These are phyloP conservation scores for Catenaria anguillulae DNA, from an alignment of 371 early-diverging fungal genomes.

Conservation along the genomic window DNA sequence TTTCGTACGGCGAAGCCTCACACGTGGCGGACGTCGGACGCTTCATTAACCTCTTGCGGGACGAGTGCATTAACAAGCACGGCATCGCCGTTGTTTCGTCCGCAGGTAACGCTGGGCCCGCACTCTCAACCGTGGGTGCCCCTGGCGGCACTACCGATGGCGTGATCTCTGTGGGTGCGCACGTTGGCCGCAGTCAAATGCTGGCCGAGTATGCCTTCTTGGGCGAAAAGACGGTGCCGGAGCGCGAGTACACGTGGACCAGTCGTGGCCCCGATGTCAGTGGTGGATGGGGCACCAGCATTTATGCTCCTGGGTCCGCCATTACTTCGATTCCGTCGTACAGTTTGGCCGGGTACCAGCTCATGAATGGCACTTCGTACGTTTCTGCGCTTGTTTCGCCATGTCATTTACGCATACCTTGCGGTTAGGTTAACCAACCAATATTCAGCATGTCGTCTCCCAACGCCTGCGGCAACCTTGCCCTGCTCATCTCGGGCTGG, in stretches of 20 bases:
- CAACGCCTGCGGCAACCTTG: slow-evolving; percentile 71
- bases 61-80: slow-evolving; percentile 65
- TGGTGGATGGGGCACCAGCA: slow-evolving; percentile 64
- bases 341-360: slow-evolving; percentile 48
- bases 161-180: slow-evolving; percentile 83
- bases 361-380: slow-evolving; percentile 90
- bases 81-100: slow-evolving; percentile 74
- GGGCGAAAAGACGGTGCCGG: slow-evolving; percentile 45
- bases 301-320: slow-evolving; percentile 87
- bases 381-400: too few relatives aligned
- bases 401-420: slow-evolving; percentile 29
- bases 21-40: slow-evolving; percentile 56
- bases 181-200: slow-evolving; percentile 71
- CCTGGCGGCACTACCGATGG: slow-evolving; percentile 66
- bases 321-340: slow-evolving; percentile 85
- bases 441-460: slow-evolving; percentile 53
- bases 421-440: background rate
- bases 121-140: slow-evolving; percentile 65
- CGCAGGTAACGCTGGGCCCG: slow-evolving; percentile 88
- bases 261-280: slow-evolving; percentile 78
- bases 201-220: slow-evolving; percentile 74
- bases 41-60: slow-evolving; percentile 58
- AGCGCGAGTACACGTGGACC: slow-evolving; percentile 76
- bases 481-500: slow-evolving; percentile 63
- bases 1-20: slow-evolving; percentile 82